Evolutionary conservation across 129 eudicot genomes (phyloP), one percentile per base, ranked within the genome.

Genomic region (Pulicaria dysenterica): DNA sequence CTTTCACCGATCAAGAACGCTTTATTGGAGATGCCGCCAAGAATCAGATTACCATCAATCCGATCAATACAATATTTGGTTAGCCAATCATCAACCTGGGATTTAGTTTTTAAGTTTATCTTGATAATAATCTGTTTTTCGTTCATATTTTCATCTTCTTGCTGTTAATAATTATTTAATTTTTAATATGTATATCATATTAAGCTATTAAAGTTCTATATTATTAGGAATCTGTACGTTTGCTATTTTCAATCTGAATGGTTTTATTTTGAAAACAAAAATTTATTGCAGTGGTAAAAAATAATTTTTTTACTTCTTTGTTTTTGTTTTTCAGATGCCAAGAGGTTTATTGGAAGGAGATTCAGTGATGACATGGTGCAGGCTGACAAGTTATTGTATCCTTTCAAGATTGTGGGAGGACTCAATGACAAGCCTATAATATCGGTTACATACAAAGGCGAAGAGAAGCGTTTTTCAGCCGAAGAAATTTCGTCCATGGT

Each of bases 401-500:
- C 94, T 2, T 88, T 85, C 70, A 78, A 73, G 47, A 88, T 88
- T 17, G 42, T 72, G 15, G 43, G 82, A 8, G 89, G 93, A 15
- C 48, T 73, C 0, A 69, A 69, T 24, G 93, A 87, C 7, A 87
- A 87, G 69, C 93, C 94, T 0, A 63, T 80, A 74, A 82, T 88
- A 5, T 41, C 53, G 6, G 94, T 88, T 10, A 69, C 49, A 1
- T 85, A 80, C 81, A 85, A 85, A 62, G 87, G 81, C 0, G 84
- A 85, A 51, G 58, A 78, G 36, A 88, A 84, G 67, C 75, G 61
- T 49, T 87, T 87, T 38, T 50, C 87, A 3, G 31, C 93, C 0
- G 93, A 84, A 67, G 94, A 88, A 59, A 82, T 87, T 5, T 82
- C 93, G 3, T 79, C 87, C 0, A 87, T 87, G 93, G 82, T 87